Conservation (phyloP, 805 yeast genomes). For the Ogataea henricii region DNA sequence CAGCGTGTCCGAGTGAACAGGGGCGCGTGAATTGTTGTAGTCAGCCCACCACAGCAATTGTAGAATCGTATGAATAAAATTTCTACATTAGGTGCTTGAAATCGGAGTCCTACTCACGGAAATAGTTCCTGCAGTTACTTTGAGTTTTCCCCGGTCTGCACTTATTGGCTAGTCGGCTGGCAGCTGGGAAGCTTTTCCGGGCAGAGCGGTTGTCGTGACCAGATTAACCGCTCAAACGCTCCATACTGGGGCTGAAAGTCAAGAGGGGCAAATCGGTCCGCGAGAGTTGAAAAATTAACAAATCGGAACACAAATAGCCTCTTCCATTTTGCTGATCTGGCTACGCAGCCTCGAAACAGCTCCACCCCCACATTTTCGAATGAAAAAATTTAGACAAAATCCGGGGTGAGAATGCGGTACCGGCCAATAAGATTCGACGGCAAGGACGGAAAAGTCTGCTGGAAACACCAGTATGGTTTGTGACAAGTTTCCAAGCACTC, state of each 20-base stretch:
- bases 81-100: not conserved
- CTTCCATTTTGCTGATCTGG: slow-evolving; percentile 6
- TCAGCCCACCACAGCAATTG: not conserved
- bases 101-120: slow-evolving; percentile 2
- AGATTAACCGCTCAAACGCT: not conserved
- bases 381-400: slow-evolving; percentile 11
- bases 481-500: too few species aligned
- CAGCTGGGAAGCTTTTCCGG: not conserved
- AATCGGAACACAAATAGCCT: slow-evolving; percentile 27
- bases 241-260: not conserved
- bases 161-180: slow-evolving; percentile 4
- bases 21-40: not conserved
- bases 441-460: slow-evolving; percentile 14
- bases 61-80: not conserved
- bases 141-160: slow-evolving; percentile 1
- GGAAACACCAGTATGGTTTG: not conserved
- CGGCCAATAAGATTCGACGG: slow-evolving; percentile 22
- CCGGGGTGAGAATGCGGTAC: slow-evolving; percentile 16
- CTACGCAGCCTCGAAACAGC: slow-evolving; percentile 6
- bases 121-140: not conserved
- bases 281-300: slow-evolving; percentile 12
- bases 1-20: not conserved
- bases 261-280: slow-evolving; percentile 9
- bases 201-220: not conserved
- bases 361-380: slow-evolving; percentile 20